phyloP scores from a whole-genome alignment of 495 filamentous ascomycete genomes.

The Friedmanniomyces simplex region DNA sequence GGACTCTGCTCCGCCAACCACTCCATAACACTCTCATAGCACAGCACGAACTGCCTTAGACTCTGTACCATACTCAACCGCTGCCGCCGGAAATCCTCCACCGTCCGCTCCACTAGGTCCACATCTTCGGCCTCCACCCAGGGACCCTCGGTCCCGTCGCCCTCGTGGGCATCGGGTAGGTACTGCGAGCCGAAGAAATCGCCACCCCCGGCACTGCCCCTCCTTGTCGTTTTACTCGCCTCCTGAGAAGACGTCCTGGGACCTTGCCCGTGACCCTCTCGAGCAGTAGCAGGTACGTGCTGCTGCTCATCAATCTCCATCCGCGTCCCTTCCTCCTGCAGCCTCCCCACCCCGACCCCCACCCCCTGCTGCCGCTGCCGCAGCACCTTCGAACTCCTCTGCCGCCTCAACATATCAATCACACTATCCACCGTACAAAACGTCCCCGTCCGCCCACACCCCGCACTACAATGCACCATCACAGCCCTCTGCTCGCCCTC shows the following conservation, averaged over 20 bases:
- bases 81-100: slow-evolving; percentile 81
- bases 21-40: slow-evolving; percentile 89
- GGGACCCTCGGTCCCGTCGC: slow-evolving; percentile 29
- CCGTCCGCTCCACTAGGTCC: slow-evolving; percentile 75
- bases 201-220: neutral
- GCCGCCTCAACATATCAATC: slow-evolving; percentile 81
- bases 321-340: slow-evolving; percentile 12
- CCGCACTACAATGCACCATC: slow-evolving; percentile 89
- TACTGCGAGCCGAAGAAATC: slow-evolving; percentile 17
- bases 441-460: slow-evolving; percentile 88
- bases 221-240: neutral
- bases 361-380: no score
- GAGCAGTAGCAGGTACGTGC: neutral
- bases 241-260: no score
- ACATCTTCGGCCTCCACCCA: slow-evolving; percentile 48
- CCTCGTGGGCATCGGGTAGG: neutral
- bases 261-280: no score
- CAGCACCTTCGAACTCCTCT: slow-evolving; percentile 37
- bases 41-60: slow-evolving; percentile 86
- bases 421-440: slow-evolving; percentile 96
- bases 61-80: slow-evolving; percentile 95
- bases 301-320: slow-evolving; percentile 40
- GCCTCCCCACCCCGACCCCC: no score
- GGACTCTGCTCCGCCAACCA: slow-evolving; percentile 53
- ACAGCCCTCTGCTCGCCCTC: slow-evolving; percentile 50